Conservation (phyloP, 164 flowering plant species). For the Vitis vinifera region DNA sequence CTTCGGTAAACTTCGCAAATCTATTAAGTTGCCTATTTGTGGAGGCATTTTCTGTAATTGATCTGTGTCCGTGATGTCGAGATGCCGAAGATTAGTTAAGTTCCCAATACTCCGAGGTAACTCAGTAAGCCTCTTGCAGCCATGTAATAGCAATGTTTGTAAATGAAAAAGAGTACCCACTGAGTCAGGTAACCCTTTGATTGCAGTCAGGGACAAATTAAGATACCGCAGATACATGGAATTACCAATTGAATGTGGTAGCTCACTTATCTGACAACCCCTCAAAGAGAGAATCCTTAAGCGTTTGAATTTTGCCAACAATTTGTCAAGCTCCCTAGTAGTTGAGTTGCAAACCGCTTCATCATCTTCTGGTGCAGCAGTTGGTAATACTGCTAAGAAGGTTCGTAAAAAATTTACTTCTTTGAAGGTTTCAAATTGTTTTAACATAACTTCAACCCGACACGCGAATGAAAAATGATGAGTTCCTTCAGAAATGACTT, state of each 20-base stretch:
- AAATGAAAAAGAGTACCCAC: slow-evolving; percentile 21
- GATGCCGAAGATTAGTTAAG: slow-evolving; percentile 12
- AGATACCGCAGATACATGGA: slow-evolving; percentile 30
- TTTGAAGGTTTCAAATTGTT: slow-evolving; percentile 12
- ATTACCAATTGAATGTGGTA: slow-evolving; percentile 17
- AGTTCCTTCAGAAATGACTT: neutral
- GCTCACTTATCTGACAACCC: neutral
- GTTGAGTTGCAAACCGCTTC: neutral
- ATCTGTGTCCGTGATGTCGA: neutral
- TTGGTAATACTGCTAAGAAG: slow-evolving; percentile 5
- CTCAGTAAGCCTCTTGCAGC: slow-evolving; percentile 16
- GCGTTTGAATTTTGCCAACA: slow-evolving; percentile 16
- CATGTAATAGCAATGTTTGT: slow-evolving; percentile 25
- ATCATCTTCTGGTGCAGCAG: too few relatives aligned
- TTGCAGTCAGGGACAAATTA: slow-evolving; percentile 22
- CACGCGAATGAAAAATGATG: slow-evolving; percentile 22
- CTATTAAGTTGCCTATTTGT: neutral
- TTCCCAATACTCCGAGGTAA: slow-evolving; percentile 7
- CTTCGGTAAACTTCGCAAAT: too few relatives aligned
- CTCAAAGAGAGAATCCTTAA: slow-evolving; percentile 24
- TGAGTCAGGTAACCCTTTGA: slow-evolving; percentile 27
- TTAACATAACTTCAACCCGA: too few relatives aligned
- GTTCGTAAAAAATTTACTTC: slow-evolving; percentile 24
- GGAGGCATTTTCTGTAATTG: neutral
- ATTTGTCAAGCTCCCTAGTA: neutral